Conservation (phyloP, 164 flowering plant species). For the Malania oleifera region DNA sequence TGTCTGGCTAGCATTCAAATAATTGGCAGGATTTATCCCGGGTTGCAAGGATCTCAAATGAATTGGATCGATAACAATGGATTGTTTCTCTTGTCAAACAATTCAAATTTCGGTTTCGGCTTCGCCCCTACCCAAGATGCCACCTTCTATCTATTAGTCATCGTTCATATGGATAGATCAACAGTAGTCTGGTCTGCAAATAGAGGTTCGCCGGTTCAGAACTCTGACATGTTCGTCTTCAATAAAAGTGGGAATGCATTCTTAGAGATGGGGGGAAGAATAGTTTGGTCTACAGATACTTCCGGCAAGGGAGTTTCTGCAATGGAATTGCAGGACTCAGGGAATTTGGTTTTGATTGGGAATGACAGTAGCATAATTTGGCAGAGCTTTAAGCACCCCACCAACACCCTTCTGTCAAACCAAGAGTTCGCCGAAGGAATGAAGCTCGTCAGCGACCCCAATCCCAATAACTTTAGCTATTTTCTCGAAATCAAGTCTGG, state of each 20-base stretch:
- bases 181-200: conserved; percentile 55
- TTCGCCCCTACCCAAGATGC: conserved; percentile 28
- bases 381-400: conserved; percentile 59
- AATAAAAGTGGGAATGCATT: conserved; percentile 35
- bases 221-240: conserved; percentile 39
- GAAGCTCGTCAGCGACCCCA: conserved; percentile 44
- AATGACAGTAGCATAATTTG: conserved; percentile 29
- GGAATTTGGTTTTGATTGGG: conserved; percentile 46
- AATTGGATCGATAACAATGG: conserved; percentile 40
- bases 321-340: conserved; percentile 41
- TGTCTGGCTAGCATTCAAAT: conserved; percentile 29
- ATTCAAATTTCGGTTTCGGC: conserved; percentile 44
- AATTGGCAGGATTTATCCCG: conserved; percentile 27
- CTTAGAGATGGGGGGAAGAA: conserved; percentile 23
- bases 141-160: conserved; percentile 33
- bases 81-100: conserved; percentile 40
- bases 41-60: conserved; percentile 46
- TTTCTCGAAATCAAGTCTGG: conserved; percentile 50
- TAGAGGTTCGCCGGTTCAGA: conserved; percentile 37
- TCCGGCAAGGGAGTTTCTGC: conserved; percentile 32
- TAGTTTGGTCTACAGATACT: conserved; percentile 43
- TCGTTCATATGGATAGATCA: conserved; percentile 27
- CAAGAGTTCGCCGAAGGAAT: conserved; percentile 43
- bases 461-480: conserved; percentile 31
- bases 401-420: conserved; percentile 39